Percentiles rank a stretch among this genome's conserved stretches.
Conservation (phyloP, 2,329 filamentous ascomycete genomes). For the Pyricularia sp. region DNA sequence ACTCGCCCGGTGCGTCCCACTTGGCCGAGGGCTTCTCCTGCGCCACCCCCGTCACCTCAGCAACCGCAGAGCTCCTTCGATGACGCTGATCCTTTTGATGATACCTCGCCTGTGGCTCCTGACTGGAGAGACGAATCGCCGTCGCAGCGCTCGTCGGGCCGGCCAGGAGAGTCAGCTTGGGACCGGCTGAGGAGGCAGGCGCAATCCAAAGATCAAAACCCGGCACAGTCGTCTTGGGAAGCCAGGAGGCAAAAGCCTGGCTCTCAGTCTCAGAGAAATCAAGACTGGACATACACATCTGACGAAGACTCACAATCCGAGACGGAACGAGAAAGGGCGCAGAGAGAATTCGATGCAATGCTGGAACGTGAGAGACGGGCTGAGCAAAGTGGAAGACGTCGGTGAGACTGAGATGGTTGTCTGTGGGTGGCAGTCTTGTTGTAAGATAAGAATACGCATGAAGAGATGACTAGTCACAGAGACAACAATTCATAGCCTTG, state of each 20-base stretch:
- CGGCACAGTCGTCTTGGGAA: not conserved
- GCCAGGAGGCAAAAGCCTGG: not conserved
- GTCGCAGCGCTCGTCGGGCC: not conserved
- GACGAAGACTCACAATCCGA: not conserved
- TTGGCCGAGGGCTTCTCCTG: not conserved
- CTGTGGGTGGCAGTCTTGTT: too few relatives aligned
- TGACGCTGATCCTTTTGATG: conserved; percentile 7
- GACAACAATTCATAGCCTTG: not conserved
- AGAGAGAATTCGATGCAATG: conserved; percentile 14
- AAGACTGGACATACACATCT: conserved; percentile 3
- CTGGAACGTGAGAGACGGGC: conserved; percentile 12
- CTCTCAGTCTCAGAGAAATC: not conserved
- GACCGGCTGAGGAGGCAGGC: conserved; percentile 8
- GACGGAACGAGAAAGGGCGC: conserved; percentile 5
- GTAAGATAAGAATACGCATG: not conserved
- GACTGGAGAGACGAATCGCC: conserved; percentile 4
- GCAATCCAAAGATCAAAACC: not conserved
- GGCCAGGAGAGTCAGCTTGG: conserved; percentile 8
- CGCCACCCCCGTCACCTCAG: not conserved
- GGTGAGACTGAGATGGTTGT: not conserved
- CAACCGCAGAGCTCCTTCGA: not conserved
- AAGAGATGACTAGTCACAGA: not conserved
- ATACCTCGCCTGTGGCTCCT: conserved; percentile 10
- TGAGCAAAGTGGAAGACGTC: conserved; percentile 6
- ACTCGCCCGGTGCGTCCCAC: conserved; percentile 4